Percentiles rank a stretch among this genome's conserved stretches.
phyloP scores from a whole-genome alignment of 2,329 filamentous ascomycete genomes.

The Monosporascus sp. region DNA sequence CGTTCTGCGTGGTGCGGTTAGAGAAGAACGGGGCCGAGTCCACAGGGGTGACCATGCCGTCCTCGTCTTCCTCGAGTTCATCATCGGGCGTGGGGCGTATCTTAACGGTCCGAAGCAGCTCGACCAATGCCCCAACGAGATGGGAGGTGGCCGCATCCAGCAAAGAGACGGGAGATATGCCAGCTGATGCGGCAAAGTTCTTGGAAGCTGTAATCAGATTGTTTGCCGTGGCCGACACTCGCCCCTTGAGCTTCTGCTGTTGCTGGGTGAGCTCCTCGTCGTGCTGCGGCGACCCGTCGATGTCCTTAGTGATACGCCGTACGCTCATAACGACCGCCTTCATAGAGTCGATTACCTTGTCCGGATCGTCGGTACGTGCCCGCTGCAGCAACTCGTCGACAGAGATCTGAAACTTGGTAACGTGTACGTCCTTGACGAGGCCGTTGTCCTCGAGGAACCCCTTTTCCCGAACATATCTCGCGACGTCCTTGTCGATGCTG shows the following conservation, averaged over 20 bases:
- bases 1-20: constrained; percentile 39
- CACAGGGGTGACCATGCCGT: constrained; percentile 59
- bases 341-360: constrained; percentile 76
- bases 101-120: constrained; percentile 78
- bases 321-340: constrained; percentile 80
- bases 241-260: constrained; percentile 67
- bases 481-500: constrained; percentile 63
- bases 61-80: constrained; percentile 74
- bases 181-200: constrained; percentile 77
- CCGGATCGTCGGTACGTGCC: constrained; percentile 68
- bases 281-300: constrained; percentile 53
- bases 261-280: constrained; percentile 52
- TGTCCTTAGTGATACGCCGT: constrained; percentile 76
- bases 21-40: constrained; percentile 67
- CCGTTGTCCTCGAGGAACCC: constrained; percentile 68
- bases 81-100: constrained; percentile 69
- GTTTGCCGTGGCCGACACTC: constrained; percentile 89
- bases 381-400: constrained; percentile 84
- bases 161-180: constrained; percentile 86
- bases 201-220: constrained; percentile 92
- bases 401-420: constrained; percentile 91
- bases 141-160: constrained; percentile 92
- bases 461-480: constrained; percentile 58
- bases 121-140: constrained; percentile 77
- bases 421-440: constrained; percentile 81